Evolutionary conservation across 345 rosid genomes (phyloP).

Genomic region (Citrus reticulata): DNA sequence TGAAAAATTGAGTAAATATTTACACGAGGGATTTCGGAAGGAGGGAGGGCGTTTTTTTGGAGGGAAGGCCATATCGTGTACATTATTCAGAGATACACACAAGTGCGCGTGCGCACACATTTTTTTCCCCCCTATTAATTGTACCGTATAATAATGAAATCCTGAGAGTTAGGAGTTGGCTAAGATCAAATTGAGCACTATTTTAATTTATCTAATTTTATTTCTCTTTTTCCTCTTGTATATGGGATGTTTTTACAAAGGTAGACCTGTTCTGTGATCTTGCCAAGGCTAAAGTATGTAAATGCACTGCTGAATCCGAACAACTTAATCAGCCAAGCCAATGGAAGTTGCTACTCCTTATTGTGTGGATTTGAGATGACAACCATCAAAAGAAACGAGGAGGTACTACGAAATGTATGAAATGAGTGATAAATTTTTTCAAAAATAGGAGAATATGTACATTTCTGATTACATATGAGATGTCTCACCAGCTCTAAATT

Average conservation of each 20-base stretch:
- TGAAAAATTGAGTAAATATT: background rate
- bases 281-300: background rate
- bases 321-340: background rate
- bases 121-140: too few relatives aligned
- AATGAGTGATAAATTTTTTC: background rate
- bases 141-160: background rate
- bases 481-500: conserved; percentile 19
- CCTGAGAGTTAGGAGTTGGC: background rate
- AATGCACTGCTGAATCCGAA: background rate
- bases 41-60: background rate
- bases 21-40: too few relatives aligned
- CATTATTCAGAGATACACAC: too few relatives aligned
- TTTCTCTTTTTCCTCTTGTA: background rate
- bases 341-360: background rate
- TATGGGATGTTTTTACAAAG: background rate
- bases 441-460: background rate
- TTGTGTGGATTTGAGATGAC: background rate
- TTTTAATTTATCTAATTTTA: background rate
- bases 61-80: background rate
- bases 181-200: background rate
- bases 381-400: background rate
- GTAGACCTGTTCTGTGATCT: background rate
- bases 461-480: conserved; percentile 10
- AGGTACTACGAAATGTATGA: background rate
- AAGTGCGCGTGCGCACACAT: too few relatives aligned